Evolutionary conservation across 352 stramenopile genomes (phyloP), one percentile per base, ranked within the genome.

Genomic region (Blastocystis sp.): DNA sequence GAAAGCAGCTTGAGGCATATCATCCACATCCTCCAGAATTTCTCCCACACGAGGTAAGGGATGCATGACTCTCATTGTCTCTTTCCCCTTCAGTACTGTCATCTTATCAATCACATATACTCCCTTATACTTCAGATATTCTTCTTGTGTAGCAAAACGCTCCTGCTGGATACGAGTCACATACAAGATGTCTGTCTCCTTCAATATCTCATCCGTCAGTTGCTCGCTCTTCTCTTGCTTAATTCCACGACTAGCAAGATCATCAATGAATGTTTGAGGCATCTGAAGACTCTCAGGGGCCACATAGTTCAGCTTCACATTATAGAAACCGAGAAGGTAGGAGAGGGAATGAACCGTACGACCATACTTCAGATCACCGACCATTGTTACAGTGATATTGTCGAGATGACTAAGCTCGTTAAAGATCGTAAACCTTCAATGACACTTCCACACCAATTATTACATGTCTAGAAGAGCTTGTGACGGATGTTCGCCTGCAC

Each of bases 291-390:
- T 90, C 90, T 90, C 90, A 27, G 95, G 95, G 0, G 94, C 93
- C 24, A 98, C 95, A 89, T 97, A 98, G 90, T 96, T 95, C 89
- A 98, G 93, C 69, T 89, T 94, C 58, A 95, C 92, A 54, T 93
- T 92, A 89, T 96, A 98, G 80, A 95, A 92, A 19, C 95, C 93
- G 30, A 99, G 92, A 81, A 99, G 92, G 90, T 95, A 96, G 53
- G 96, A 94, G 42, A 99, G 92, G 75, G 95, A 98, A 92, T 99
- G 97, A 89, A 98, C 96, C 1, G 97, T 99, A 87, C 97, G 94
- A 51, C 97, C 97, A 92, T 98, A 95, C 93, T 99, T 99, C 48
- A 99, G 94, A 92, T 99, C 97, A 40, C 97, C 97, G 44, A 99
- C 93, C 92, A 99, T 95, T 13, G 97, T 97, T 44, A 99, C 93